Conservation (phyloP, 352 stramenopile species). For the Globisporangium megalacanthum region DNA sequence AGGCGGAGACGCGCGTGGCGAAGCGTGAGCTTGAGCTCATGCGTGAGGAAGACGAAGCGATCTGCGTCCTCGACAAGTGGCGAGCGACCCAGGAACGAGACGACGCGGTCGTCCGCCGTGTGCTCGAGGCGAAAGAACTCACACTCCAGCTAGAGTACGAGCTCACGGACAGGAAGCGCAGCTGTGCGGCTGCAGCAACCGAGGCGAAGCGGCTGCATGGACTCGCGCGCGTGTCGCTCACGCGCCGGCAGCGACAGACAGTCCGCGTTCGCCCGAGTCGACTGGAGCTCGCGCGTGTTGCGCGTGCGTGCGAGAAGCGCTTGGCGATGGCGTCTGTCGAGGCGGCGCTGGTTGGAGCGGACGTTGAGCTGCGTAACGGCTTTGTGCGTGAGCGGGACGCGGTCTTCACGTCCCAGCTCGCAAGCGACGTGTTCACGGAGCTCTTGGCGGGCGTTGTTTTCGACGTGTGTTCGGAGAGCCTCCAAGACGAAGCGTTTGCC, state of each 20-base stretch:
- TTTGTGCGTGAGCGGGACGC: conserved; percentile 31
- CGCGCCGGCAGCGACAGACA: conserved; percentile 11
- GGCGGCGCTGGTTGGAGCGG: conserved; percentile 25
- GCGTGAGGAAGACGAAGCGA: conserved; percentile 33
- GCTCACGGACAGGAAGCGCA: conserved; percentile 16
- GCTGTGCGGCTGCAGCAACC: conserved; percentile 17
- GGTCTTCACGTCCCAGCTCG: conserved; percentile 17
- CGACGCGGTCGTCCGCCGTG: conserved; percentile 18
- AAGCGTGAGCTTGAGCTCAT: conserved; percentile 26
- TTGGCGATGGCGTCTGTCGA: conserved; percentile 57
- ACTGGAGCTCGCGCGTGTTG: conserved; percentile 43
- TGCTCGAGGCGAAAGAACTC: conserved; percentile 40
- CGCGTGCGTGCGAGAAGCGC: conserved; percentile 56
- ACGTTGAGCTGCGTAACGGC: conserved; percentile 19
- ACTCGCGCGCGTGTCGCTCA: conserved; percentile 28
- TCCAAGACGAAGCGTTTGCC: conserved; percentile 15
- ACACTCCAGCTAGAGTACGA: conserved; percentile 48
- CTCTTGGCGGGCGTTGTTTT: conserved; percentile 17
- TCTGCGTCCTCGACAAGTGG: conserved; percentile 34
- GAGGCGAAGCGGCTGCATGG: conserved; percentile 32
- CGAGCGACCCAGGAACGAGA: conserved; percentile 32
- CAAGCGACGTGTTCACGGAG: conserved; percentile 19
- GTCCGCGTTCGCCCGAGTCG: conserved; percentile 14
- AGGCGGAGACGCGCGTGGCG: conserved; percentile 17
- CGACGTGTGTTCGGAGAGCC: conserved; percentile 22